Base-by-base conservation (phyloP, 106 monocot species). In the Allium cepa region DNA sequence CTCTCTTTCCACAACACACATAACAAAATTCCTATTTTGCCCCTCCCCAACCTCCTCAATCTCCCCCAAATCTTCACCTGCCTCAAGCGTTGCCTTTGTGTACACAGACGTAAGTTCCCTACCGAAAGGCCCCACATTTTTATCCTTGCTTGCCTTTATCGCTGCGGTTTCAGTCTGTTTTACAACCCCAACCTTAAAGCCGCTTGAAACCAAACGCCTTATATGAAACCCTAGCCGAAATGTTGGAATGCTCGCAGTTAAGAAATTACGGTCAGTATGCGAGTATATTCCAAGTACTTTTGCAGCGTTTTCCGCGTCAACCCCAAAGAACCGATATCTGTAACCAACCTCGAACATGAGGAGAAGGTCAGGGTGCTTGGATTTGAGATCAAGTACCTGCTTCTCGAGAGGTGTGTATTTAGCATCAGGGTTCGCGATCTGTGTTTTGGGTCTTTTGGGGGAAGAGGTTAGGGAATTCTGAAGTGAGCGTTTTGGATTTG, bases 301-400 rank as follows among this genome's bases (percentile, higher is more conserved):
- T 4, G 99, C 81, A 2, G 99, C 99, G 8, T 66, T 49, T 57
- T 84, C 90, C 49, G 93, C 99, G 63, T 99, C 93, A n/a, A 72
- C 70, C 57, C 90, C 93, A 63, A 99, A 99, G 79, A 99, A 99
- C 14, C 99, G 73, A 79, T 85, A 99, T 57, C 64, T 62, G 69
- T 99, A 99, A 4, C 99, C 99, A 18, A 99, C 99, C 87, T 99
- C 99, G 13, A 99, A 67, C 87, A 90, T 87, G 68, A 90, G 69
- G 27, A 99, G 63, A 47, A 99, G 87, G n/a, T 90, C 97, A 9
- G 92, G 90, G 56, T 93, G 59, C 65, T 63, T 69, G 49, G 86
- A 71, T 53, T 90, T 99, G 46, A 99, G 87, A 10, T 90, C 89
- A 51, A 92, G 67, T 72, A 99, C 89, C 71, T 99, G 97, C 48